Percentiles rank a stretch among this genome's conserved stretches.
phyloP scores from a whole-genome alignment of 176 grass and related monocot species.

The Areca catechu region DNA sequence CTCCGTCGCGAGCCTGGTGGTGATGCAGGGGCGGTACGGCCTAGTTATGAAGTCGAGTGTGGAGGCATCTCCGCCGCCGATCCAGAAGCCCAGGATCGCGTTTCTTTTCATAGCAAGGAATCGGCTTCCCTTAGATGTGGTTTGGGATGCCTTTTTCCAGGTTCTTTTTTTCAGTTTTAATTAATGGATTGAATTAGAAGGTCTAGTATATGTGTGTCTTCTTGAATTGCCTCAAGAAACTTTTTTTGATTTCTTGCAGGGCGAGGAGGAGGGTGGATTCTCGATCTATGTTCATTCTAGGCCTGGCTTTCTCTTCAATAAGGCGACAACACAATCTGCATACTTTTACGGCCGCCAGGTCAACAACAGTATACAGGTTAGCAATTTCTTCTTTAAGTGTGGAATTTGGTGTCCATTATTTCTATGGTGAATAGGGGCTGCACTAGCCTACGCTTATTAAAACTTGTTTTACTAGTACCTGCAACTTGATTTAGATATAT shows the following conservation, averaged over 20 bases:
- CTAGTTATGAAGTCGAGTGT: no score
- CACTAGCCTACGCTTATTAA: no score
- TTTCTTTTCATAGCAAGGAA: conserved; percentile 97
- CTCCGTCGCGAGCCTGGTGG: no score
- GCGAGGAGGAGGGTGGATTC: conserved; percentile 56
- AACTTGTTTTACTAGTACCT: no score
- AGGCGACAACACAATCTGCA: conserved; percentile 51
- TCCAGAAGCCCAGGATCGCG: conserved; percentile 47
- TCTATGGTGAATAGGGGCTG: no score
- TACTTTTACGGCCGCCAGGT: conserved; percentile 86
- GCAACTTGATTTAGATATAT: no score
- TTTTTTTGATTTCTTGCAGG: conserved; percentile 22
- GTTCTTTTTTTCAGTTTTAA: conserved; percentile 12
- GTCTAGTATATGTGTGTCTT: no score
- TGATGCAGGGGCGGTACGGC: no score
- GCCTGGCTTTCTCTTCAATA: conserved; percentile 84
- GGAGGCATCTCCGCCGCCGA: neutral
- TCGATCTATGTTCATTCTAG: conserved; percentile 87
- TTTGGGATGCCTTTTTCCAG: conserved; percentile 91
- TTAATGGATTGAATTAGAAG: no score
- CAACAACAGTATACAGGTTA: conserved; percentile 91
- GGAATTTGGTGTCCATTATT: no score
- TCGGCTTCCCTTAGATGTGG: conserved; percentile 77
- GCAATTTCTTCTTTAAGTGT: neutral
- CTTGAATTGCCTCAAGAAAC: no score